phyloP scores from a whole-genome alignment of 768 basidiomycete genomes.

The Krasilnikovozyma curviuscula region DNA sequence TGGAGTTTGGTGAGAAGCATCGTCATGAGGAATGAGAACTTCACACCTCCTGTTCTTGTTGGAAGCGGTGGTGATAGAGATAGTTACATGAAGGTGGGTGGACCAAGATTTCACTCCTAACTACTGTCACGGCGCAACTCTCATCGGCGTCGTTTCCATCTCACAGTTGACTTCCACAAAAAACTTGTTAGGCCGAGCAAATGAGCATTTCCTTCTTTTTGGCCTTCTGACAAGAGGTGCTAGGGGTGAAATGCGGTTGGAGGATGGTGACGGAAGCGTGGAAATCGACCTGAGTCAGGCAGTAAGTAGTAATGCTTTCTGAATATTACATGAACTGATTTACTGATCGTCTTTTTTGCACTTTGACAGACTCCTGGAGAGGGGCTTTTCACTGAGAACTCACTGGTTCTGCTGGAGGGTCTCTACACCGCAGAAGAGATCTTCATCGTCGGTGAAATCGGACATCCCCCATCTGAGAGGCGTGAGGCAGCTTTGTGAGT shows the following conservation, averaged over 20 bases:
- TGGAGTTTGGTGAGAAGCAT: constrained; percentile 57
- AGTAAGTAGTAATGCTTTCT: constrained; percentile 33
- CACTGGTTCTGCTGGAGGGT: constrained; percentile 84
- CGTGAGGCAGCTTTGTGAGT: constrained; percentile 59
- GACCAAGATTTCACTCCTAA: background rate
- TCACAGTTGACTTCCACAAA: constrained; percentile 78
- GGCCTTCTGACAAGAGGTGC: constrained; percentile 81
- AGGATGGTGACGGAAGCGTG: constrained; percentile 82
- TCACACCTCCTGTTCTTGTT: constrained; percentile 82
- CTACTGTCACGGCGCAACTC: background rate
- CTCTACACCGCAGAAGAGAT: constrained; percentile 85
- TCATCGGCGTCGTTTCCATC: background rate
- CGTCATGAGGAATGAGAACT: constrained; percentile 86
- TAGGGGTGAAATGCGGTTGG: constrained; percentile 74
- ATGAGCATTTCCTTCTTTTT: constrained; percentile 74
- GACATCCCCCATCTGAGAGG: constrained; percentile 90
- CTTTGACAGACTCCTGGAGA: constrained; percentile 67
- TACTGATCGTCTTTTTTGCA: background rate
- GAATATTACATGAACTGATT: background rate
- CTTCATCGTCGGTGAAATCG: constrained; percentile 76
- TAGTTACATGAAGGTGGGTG: constrained; percentile 62
- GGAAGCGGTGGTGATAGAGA: constrained; percentile 74
- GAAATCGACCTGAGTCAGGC: constrained; percentile 71
- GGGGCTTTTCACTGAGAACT: constrained; percentile 90
- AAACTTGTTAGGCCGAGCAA: constrained; percentile 75